Percentiles rank a stretch among this genome's conserved stretches.
Conservation (phyloP, 805 yeast species). For the Ogataea thermomethanolica region DNA sequence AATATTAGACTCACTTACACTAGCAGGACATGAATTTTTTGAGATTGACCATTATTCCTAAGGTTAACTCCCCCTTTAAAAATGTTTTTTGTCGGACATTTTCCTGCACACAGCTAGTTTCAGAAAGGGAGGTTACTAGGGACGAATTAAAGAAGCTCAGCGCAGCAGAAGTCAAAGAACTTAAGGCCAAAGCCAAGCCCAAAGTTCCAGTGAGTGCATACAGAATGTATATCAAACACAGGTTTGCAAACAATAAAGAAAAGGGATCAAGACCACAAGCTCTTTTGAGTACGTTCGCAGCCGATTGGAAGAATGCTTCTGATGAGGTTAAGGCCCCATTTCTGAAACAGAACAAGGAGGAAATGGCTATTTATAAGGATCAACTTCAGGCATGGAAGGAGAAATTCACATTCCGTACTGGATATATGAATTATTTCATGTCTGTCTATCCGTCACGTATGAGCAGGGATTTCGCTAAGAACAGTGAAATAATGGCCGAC, state of each 20-base stretch:
- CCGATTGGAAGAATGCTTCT: conserved; percentile 23
- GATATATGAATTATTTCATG: conserved; percentile 24
- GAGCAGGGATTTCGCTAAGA: conserved; percentile 14
- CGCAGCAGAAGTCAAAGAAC: neutral
- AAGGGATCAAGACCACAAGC: neutral
- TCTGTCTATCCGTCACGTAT: conserved; percentile 13
- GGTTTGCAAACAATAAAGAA: conserved; percentile 1
- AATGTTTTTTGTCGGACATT: neutral
- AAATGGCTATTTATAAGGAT: conserved; percentile 10
- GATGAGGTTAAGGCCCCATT: conserved; percentile 17
- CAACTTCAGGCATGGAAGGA: conserved; percentile 25
- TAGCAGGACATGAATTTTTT: too few relatives aligned
- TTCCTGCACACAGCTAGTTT: neutral
- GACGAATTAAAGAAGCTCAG: neutral
- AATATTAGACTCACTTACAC: too few relatives aligned
- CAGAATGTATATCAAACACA: conserved; percentile 1
- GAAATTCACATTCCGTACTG: conserved; percentile 21
- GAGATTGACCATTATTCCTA: too few relatives aligned
- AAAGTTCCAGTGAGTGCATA: conserved; percentile 3
- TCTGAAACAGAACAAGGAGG: conserved; percentile 2
- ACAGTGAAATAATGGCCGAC: conserved; percentile 17
- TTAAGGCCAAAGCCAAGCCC: neutral
- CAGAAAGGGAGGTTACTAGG: neutral
- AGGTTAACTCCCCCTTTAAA: neutral
- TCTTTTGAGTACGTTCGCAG: conserved; percentile 10